Evolutionary conservation across 139 green algal genomes (phyloP).

Genomic region (Monoraphidium neglectum): DNA sequence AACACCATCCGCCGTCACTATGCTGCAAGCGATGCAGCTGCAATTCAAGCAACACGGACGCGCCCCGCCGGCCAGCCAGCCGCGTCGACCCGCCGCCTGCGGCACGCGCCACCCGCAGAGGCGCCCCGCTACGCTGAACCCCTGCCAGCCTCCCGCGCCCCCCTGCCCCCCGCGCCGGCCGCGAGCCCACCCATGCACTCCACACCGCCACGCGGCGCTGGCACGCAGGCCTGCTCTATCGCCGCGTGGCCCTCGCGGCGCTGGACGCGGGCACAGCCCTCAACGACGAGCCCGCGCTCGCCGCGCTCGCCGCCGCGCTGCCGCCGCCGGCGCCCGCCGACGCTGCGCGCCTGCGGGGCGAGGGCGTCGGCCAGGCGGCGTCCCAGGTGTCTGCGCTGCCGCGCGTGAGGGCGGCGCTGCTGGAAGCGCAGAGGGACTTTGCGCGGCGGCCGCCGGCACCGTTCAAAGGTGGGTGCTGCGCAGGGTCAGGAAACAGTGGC

Average conservation of each 20-base stretch:
- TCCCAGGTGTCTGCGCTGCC: constrained; percentile 14
- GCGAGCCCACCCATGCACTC: neutral
- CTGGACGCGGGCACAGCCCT: constrained; percentile 1
- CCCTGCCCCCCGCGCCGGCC: too few relatives aligned
- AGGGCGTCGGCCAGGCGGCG: constrained; percentile 9
- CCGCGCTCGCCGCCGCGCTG: constrained; percentile 13
- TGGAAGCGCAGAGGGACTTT: constrained; percentile 23
- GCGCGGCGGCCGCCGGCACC: neutral
- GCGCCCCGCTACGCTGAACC: too few relatives aligned
- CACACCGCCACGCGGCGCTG: neutral
- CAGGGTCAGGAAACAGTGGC: neutral
- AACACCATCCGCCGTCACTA: too few relatives aligned
- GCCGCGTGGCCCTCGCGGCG: constrained; percentile 10
- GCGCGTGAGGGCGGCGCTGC: constrained; percentile 15
- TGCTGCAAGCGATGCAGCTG: too few relatives aligned
- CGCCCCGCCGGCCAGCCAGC: too few relatives aligned
- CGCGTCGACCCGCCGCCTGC: too few relatives aligned
- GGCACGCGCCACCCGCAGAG: too few relatives aligned
- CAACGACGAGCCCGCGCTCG: constrained; percentile 11
- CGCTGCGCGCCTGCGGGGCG: neutral
- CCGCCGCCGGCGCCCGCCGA: constrained; percentile 1
- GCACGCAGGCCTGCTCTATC: constrained; percentile 1
- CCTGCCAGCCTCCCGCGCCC: neutral
- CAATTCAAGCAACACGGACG: too few relatives aligned
- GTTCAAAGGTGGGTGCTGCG: constrained; percentile 2